Evolutionary conservation across 345 rosid species (phyloP).

Genomic region (Physaria fendleri): DNA sequence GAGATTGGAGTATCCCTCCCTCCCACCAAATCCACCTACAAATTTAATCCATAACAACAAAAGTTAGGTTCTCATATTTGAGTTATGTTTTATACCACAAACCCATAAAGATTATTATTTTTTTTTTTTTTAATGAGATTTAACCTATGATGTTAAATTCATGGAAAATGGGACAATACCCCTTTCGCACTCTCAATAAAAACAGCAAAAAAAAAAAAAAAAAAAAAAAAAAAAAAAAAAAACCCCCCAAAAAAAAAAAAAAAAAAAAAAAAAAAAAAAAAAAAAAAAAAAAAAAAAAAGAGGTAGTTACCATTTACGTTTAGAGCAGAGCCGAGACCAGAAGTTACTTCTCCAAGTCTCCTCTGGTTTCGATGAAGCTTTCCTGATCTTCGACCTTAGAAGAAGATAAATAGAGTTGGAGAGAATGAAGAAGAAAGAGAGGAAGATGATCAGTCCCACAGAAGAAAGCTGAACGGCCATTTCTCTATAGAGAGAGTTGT

Average conservation of each 20-base stretch:
- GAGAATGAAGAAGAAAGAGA: conserved; percentile 32
- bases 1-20: conserved; percentile 82
- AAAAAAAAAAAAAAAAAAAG: no score
- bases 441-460: conserved; percentile 19
- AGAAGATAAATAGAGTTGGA: conserved; percentile 73
- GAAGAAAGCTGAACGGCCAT: conserved; percentile 27
- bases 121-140: neutral
- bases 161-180: neutral
- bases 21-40: conserved; percentile 71
- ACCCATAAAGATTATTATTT: conserved; percentile 5
- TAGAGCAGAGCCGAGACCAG: conserved; percentile 80
- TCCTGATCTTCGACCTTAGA: conserved; percentile 90
- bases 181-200: neutral
- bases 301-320: conserved; percentile 36
- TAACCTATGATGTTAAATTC: neutral
- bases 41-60: no score
- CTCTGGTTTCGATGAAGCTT: conserved; percentile 71
- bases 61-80: no score
- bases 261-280: no score
- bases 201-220: neutral
- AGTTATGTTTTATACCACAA: neutral
- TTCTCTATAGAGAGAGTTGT: conserved; percentile 3
- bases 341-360: conserved; percentile 73
- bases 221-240: no score
- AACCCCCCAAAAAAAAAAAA: no score